Conservation (phyloP, 1,139 yeast genomes). For the Taphrina confusa region DNA sequence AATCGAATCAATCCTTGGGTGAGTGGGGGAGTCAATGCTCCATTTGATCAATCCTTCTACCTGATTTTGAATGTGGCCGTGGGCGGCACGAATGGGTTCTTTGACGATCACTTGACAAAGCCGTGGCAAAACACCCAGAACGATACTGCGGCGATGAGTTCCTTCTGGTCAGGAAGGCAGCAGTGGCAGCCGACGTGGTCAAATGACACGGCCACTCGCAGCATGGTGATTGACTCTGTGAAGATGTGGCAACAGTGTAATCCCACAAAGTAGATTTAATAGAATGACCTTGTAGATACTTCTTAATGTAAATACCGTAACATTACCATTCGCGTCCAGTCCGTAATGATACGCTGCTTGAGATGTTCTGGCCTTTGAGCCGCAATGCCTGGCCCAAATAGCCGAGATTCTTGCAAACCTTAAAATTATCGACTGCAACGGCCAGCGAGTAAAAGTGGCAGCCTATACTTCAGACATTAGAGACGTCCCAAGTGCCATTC, state of each 20-base stretch:
- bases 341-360: too few species aligned
- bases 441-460: too few species aligned
- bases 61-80: constrained; percentile 39
- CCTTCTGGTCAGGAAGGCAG: constrained; percentile 2
- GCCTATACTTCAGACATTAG: too few species aligned
- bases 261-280: neutral
- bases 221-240: constrained; percentile 16
- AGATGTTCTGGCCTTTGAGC: too few species aligned
- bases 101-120: constrained; percentile 35
- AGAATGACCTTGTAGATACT: neutral
- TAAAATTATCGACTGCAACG: too few species aligned
- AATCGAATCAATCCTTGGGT: constrained; percentile 37
- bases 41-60: constrained; percentile 38
- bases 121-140: constrained; percentile 35
- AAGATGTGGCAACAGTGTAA: constrained; percentile 25
- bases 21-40: constrained; percentile 28
- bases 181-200: constrained; percentile 20
- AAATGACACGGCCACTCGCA: constrained; percentile 8
- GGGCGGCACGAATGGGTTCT: constrained; percentile 39
- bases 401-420: too few species aligned
- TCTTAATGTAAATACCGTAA: neutral
- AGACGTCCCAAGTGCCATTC: too few species aligned
- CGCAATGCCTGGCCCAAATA: too few species aligned
- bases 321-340: too few species aligned
- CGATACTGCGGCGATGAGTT: constrained; percentile 7